Base-by-base conservation (phyloP, 257 asterid species). In the Plantago ovata region DNA sequence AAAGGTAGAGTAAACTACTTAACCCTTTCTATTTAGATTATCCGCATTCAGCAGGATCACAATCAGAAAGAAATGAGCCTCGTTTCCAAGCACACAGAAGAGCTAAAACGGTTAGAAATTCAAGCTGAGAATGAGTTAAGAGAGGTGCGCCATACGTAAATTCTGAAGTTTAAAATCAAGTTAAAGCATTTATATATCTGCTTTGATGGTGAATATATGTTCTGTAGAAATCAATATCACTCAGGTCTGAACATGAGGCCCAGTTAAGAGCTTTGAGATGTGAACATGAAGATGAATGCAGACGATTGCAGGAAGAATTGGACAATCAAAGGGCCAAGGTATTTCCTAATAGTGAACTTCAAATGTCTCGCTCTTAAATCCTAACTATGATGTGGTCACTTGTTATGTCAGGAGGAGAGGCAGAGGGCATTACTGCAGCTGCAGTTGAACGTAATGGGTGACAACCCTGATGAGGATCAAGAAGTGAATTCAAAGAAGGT, bases 401-500 rank as follows among this genome's bases (percentile, higher is more conserved):
- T 64, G 33, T 51, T 67, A 42, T 79, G 18, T 58, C 83, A 93
- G 99, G 99, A 89, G 78, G 96, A 93, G 81, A 84, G 79, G 71
- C 99, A 93, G 75, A 82, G 88, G 66, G 78, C 91, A 58, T 74
- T 84, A 59, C 75, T 93, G 73, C 97, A 93, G 79, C 67, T 93
- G 84, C 97, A 86, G 69, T 93, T 94, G 97, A 93, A 89, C 73
- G 97, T 86, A 63, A 93, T 93, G 96, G 67, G 89, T 48, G 81
- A 81, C 67, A 79, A 89, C 57, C 82, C 80, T 53, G 81, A 89
- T 61, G 95, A 80, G 69, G 97, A 93, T 47, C 95, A 86, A 75
- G 99, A 93, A 84, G 99, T 89, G 77, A 93, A 61, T 65, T 93
- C 99, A 9, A 93, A 82, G 73, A 86, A 81, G 99, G 99, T 93